Evolutionary conservation across 371 early-diverging fungal genomes (phyloP).

Genomic region (Mucor racemosus): DNA sequence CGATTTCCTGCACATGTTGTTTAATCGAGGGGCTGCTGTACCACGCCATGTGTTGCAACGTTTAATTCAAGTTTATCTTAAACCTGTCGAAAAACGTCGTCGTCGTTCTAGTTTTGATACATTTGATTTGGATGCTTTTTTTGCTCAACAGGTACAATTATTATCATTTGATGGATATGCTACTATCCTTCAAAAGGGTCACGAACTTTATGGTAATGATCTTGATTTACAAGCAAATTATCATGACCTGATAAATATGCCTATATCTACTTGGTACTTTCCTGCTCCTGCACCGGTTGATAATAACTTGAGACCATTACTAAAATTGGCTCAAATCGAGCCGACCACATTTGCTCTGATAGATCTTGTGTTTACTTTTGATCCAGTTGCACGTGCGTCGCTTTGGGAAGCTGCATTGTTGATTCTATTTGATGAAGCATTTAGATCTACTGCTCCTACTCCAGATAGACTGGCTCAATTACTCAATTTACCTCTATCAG

Average conservation of each 20-base stretch:
- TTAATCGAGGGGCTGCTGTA: conserved; percentile 28
- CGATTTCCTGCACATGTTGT: conserved; percentile 21
- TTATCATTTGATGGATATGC: conserved; percentile 37
- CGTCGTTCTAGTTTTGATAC: conserved; percentile 10
- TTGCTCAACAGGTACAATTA: conserved; percentile 18
- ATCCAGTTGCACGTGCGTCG: conserved; percentile 24
- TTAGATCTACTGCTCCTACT: conserved; percentile 13
- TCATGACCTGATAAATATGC: neutral
- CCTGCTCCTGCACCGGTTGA: conserved; percentile 13
- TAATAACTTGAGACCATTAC: conserved; percentile 11
- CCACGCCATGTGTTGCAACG: conserved; percentile 31
- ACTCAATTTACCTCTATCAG: neutral
- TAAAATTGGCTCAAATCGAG: conserved; percentile 16
- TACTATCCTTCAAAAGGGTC: conserved; percentile 16
- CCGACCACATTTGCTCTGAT: conserved; percentile 2
- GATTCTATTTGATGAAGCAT: conserved; percentile 32
- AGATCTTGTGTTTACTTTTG: conserved; percentile 31
- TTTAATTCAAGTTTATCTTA: conserved; percentile 27
- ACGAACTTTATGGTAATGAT: conserved; percentile 8
- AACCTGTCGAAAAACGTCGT: conserved; percentile 10
- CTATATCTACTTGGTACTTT: neutral
- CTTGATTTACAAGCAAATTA: neutral
- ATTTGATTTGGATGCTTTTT: conserved; percentile 8
- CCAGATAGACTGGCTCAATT: conserved; percentile 12
- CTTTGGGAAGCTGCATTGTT: conserved; percentile 33